phyloP scores from a whole-genome alignment of 352 stramenopile genomes.

The Peronospora tabacina region DNA sequence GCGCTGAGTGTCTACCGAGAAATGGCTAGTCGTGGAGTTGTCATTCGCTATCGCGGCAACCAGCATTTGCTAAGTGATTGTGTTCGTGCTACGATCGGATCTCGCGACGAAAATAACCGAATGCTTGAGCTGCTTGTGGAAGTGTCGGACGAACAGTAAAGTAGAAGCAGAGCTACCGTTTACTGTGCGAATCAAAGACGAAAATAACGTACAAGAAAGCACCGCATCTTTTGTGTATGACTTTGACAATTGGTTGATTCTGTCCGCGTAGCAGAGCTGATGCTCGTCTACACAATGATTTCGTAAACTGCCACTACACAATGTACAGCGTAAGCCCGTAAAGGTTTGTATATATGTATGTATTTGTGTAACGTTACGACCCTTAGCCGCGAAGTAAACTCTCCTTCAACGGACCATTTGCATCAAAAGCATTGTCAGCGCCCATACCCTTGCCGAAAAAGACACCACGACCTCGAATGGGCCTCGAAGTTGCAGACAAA shows the following conservation, averaged over 20 bases:
- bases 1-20: constrained; percentile 91
- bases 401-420: constrained; percentile 33
- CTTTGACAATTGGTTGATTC: background rate
- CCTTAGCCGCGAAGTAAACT: constrained; percentile 39
- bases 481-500: constrained; percentile 27
- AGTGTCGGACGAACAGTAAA: constrained; percentile 52
- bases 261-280: background rate
- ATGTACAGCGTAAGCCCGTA: background rate
- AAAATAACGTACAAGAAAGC: background rate
- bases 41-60: constrained; percentile 95
- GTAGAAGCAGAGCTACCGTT: background rate
- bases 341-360: background rate
- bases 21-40: constrained; percentile 90
- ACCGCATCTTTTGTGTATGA: background rate
- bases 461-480: constrained; percentile 35
- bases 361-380: background rate
- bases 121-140: constrained; percentile 86
- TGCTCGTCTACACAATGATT: background rate
- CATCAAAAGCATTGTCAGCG: constrained; percentile 13
- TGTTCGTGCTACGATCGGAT: constrained; percentile 93
- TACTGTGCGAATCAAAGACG: constrained; percentile 1
- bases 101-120: constrained; percentile 87
- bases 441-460: constrained; percentile 47
- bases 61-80: constrained; percentile 94
- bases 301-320: background rate